A percentile compares a stretch with the other conserved stretches of the same genome.
phyloP scores from a whole-genome alignment of 495 filamentous ascomycete genomes.

The Podospora pseudopauciseta region DNA sequence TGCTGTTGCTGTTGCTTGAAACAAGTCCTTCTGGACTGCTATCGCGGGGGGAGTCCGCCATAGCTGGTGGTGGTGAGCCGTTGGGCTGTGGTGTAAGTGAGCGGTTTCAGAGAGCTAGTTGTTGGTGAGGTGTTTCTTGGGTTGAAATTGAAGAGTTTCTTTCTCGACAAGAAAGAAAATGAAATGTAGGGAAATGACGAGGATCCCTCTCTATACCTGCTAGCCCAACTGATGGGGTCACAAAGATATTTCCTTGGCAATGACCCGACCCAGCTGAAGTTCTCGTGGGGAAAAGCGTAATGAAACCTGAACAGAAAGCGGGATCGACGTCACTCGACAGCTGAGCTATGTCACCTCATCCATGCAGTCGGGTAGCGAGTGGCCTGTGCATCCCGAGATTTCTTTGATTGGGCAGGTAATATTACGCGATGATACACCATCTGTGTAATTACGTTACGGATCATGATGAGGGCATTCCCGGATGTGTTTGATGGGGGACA shows the following conservation, averaged over 20 bases:
- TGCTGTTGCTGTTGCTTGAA: not conserved
- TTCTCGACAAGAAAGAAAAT: not conserved
- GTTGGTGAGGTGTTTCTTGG: too few species aligned
- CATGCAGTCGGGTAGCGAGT: not conserved
- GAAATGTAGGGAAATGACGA: not conserved
- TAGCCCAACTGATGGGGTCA: not conserved
- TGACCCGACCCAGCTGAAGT: not conserved
- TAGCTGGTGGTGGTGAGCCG: not conserved
- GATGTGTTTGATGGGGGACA: not conserved
- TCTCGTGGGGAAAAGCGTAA: not conserved
- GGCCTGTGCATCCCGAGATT: not conserved
- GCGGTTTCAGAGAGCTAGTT: not conserved
- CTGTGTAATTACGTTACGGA: not conserved
- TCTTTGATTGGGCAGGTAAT: not conserved
- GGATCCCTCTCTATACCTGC: not conserved
- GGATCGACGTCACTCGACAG: constrained; percentile 1
- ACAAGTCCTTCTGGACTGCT: not conserved
- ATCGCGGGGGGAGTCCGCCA: constrained; percentile 6
- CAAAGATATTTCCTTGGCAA: not conserved
- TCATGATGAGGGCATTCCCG: not conserved
- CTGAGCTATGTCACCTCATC: constrained; percentile 4
- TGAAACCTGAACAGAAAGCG: not conserved
- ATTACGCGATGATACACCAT: not conserved
- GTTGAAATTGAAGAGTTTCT: not conserved
- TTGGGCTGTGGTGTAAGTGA: not conserved